phyloP scores from a whole-genome alignment of 768 basidiomycete species.

The Mycena capillaripes region DNA sequence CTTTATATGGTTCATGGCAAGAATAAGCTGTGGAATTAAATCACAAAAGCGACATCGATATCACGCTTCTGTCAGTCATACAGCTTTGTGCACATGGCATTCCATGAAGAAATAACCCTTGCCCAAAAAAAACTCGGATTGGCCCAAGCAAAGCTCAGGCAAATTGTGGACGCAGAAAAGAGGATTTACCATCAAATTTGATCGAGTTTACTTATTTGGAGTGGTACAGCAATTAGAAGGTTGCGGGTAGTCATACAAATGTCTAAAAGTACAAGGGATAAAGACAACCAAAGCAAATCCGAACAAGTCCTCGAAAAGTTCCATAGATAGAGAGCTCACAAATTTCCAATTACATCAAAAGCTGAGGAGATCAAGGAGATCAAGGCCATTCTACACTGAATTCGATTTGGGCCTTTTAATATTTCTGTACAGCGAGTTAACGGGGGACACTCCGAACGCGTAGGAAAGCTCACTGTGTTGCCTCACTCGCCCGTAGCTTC shows the following conservation, averaged over 20 bases:
- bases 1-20: constrained; percentile 22
- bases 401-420: not conserved
- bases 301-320: not conserved
- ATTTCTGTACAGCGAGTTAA: not conserved
- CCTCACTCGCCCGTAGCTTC: constrained; percentile 22
- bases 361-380: not conserved
- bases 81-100: not conserved
- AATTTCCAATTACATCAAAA: too few species aligned
- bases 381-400: too few species aligned
- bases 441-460: not conserved
- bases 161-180: too few species aligned
- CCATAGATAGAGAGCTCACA: not conserved
- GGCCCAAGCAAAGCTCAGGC: too few species aligned
- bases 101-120: too few species aligned
- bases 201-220: too few species aligned
- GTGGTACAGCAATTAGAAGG: not conserved
- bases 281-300: not conserved
- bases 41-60: not conserved
- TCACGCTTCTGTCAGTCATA: not conserved
- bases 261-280: not conserved
- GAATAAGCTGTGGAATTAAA: not conserved
- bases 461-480: not conserved
- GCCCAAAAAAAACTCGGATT: too few species aligned
- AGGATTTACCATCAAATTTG: too few species aligned
- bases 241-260: not conserved